Evolutionary conservation across 2,329 filamentous ascomycete species (phyloP).

Genomic region (Fusarium nygamai): DNA sequence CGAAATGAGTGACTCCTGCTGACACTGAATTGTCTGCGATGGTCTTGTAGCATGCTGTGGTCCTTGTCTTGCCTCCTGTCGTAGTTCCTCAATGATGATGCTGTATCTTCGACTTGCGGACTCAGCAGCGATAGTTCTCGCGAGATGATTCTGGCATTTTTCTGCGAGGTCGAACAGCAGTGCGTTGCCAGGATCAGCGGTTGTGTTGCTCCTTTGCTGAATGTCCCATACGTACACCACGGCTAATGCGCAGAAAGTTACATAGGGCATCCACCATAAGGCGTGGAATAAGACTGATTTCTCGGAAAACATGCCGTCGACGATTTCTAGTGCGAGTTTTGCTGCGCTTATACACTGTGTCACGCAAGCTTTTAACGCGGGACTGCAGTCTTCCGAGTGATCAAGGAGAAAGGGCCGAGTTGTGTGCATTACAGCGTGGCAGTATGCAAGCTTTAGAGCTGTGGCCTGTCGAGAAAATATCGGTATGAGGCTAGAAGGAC

Average conservation of each 20-base stretch:
- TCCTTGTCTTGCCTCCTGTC: constrained; percentile 6
- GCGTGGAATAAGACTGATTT: constrained; percentile 52
- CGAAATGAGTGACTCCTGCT: not conserved
- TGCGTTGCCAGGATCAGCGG: not conserved
- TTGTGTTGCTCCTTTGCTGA: constrained; percentile 27
- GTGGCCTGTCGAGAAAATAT: constrained; percentile 60
- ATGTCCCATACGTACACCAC: constrained; percentile 63
- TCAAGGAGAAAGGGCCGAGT: constrained; percentile 63
- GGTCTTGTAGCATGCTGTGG: constrained; percentile 7
- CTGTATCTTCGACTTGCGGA: constrained; percentile 20
- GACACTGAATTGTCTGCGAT: not conserved
- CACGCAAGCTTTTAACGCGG: constrained; percentile 41
- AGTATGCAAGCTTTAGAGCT: constrained; percentile 63
- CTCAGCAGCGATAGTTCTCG: constrained; percentile 7
- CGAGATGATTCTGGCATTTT: constrained; percentile 21
- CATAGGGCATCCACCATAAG: constrained; percentile 64
- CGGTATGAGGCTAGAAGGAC: constrained; percentile 57
- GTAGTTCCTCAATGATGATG: constrained; percentile 23
- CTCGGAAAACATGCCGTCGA: constrained; percentile 52
- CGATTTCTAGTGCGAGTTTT: constrained; percentile 51
- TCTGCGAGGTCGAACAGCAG: constrained; percentile 38
- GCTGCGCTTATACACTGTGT: constrained; percentile 53
- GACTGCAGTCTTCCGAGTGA: constrained; percentile 29
- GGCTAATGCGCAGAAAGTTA: constrained; percentile 63
- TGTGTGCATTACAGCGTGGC: constrained; percentile 65